Conservation (phyloP, 352 stramenopile genomes). For the Pythium dissimile region DNA sequence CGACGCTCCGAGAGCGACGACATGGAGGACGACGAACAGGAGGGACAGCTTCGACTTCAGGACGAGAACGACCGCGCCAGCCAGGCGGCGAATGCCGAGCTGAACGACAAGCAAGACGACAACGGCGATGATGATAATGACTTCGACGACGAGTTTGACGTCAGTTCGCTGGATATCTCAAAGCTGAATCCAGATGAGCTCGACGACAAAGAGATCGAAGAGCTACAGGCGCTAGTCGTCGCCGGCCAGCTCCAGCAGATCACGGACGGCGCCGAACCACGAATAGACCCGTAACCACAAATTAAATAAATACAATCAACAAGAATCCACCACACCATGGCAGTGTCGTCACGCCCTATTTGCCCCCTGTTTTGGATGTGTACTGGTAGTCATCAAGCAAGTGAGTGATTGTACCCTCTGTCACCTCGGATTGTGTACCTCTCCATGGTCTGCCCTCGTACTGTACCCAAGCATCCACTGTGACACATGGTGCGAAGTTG, state of each 20-base stretch:
- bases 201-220: conserved; percentile 18
- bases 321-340: too few species aligned
- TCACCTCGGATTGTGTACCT: too few species aligned
- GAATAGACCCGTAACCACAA: conserved; percentile 2
- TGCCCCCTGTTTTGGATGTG: too few species aligned
- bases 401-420: not conserved
- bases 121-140: not conserved
- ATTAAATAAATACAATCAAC: not conserved
- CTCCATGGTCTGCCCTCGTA: not conserved
- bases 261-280: not conserved
- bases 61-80: not conserved
- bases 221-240: conserved; percentile 8
- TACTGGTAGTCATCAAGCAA: too few species aligned
- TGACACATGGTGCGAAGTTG: not conserved
- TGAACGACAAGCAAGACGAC: not conserved
- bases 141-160: not conserved
- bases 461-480: not conserved
- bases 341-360: too few species aligned
- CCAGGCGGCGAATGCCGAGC: not conserved
- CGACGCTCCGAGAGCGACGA: conserved; percentile 6
- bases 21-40: not conserved
- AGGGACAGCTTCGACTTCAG: not conserved
- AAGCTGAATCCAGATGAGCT: conserved; percentile 7
- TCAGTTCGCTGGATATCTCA: conserved; percentile 4
- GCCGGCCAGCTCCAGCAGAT: conserved; percentile 4